Evolutionary conservation across 139 green algal genomes (phyloP), one percentile per base, ranked within the genome.

Genomic region (Chlamydomonas sphaeroides): DNA sequence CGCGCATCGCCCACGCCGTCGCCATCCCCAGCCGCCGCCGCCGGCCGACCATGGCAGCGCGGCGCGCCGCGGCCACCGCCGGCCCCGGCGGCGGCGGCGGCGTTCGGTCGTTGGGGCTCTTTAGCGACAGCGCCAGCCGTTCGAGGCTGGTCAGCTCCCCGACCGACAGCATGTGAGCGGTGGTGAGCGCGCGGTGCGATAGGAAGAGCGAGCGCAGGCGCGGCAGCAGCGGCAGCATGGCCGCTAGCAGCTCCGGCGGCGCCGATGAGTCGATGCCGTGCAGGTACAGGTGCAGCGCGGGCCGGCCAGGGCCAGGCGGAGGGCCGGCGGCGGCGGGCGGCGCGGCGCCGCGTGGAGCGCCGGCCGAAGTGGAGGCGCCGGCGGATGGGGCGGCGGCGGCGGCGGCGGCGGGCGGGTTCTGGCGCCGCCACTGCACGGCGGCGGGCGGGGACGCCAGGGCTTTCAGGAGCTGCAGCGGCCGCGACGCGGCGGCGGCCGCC

Each of bases 271-370:
- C 30, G 30, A 3, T 30, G 41, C 59, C 39, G 59, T 20, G 62
- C 39, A 80, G 5, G 59, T 80, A 62, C 59, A 80, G 61, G 61
- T 80, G 74, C 39, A 80, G 41, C 28, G 32, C 39, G 30, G 74
- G 74, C 15, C 59, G n/a, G 59, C 57, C 56, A 5, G 74, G 74
- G 23, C 74, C 38, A 28, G 59, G 59, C 41, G 57, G 74, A 56
- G 57, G 72, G 10, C 51, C 72, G 71, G 10, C 10, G 45, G 45
- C 45, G 45, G 10, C 45, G 10, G 45, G 45, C 45, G 45, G 45
- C 45, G 10, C 10, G 45, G 45, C 45, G 14, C 10, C 45, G 45
- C 8, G 45, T 8, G 45, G 14, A 14, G 14, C 10, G 45, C 10
- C 8, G 45, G 45, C 10, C 10, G 10, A 51, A 14, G 45, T 20